Evolutionary conservation across 148 eudicot genomes (phyloP).

Genomic region (Heliamphora exappendiculata): DNA sequence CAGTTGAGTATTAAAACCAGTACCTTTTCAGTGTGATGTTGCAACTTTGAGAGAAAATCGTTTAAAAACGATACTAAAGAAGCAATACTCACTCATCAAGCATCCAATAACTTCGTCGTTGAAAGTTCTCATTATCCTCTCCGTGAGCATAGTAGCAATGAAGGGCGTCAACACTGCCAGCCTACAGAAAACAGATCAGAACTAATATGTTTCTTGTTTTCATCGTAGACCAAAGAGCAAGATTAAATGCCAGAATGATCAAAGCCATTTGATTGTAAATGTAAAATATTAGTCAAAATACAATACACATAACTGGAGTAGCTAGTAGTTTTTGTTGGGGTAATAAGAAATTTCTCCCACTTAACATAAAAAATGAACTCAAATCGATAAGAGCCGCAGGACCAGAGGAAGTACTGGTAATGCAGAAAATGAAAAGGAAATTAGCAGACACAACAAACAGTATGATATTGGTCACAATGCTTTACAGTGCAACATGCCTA

Average conservation of each 20-base stretch:
- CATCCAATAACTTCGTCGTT: constrained; percentile 63
- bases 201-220: not conserved
- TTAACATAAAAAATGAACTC: too few species aligned
- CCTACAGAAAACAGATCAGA: constrained; percentile 32
- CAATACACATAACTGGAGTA: not conserved
- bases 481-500: not conserved
- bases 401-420: not conserved
- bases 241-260: not conserved
- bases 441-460: not conserved
- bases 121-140: constrained; percentile 54
- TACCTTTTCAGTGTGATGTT: not conserved
- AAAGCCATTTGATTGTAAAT: not conserved
- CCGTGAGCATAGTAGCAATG: constrained; percentile 72
- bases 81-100: constrained; percentile 50
- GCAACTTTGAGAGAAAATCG: not conserved
- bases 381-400: not conserved
- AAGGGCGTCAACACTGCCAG: constrained; percentile 54
- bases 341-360: too few species aligned
- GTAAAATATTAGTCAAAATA: not conserved
- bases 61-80: not conserved
- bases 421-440: not conserved
- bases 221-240: not conserved
- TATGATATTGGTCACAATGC: not conserved
- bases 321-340: not conserved
- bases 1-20: not conserved